Evolutionary conservation across 2,329 filamentous ascomycete species (phyloP), one percentile per base, ranked within the genome.

Genomic region (Fonsecaea monophora): DNA sequence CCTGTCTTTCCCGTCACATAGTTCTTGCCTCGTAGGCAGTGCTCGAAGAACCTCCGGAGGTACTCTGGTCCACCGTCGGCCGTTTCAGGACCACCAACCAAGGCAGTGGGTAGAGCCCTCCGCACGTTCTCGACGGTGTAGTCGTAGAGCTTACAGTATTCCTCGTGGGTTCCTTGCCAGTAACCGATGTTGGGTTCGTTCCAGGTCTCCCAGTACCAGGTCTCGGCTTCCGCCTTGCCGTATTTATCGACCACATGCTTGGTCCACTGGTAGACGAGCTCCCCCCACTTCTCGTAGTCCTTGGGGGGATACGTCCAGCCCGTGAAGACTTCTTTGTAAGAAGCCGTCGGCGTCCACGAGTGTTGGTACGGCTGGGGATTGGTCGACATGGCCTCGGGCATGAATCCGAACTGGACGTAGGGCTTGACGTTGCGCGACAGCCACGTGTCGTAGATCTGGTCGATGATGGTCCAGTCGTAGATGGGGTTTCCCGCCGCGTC

Each of bases 401-500:
- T 59, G 38, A 59, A 59, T 4, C 56, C 56, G 9, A 59, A 59
- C 38, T 59, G 56, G 21, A 45, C 56, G 25, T 59, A 59, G 5
- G 56, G 56, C 38, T 59, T 59, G 18, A 59, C n/a, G 8, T 59
- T 59, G 2, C 32, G 38, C 9, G 35, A 38, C 13, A 59, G 38
- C 18, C 40, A 59, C 2, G 56, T 59, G 12, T 59, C 56, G 38
- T 59, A 59, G 37, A 59, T 45, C 40, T 37, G 15, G 38, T 59
- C 56, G 21, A 59, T 42, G 56, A 59, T 59, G n/a, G 56, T 59
- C 56, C 56, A 59, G 38, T 59, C 56, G 32, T 59, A 59, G 38
- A 59, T 37, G 13, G 56, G 18, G 4, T 48, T 45, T 15, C 56
- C 56, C 1, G 45, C 8, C 2, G 13, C 38, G 12, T 59, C 56